These are phyloP conservation scores for Myriosclerotinia scirpicola DNA, from an alignment of 2,329 filamentous ascomycete species.

Conservation along the genomic window DNA sequence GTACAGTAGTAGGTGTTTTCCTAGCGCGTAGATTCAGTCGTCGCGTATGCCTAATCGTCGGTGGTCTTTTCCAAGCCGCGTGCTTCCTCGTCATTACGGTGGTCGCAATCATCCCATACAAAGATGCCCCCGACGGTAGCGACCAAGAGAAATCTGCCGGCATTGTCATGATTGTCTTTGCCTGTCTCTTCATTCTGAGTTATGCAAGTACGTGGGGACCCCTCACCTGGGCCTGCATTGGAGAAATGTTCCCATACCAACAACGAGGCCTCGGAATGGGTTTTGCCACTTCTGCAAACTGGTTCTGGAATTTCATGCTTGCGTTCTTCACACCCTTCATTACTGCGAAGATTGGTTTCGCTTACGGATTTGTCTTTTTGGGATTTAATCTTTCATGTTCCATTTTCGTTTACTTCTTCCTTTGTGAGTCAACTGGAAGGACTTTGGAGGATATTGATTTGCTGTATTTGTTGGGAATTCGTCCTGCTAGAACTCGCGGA, in stretches of 20 bases:
- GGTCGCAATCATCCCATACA: slow-evolving; percentile 52
- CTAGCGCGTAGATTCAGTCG: slow-evolving; percentile 68
- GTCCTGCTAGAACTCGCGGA: slow-evolving; percentile 40
- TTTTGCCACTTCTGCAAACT: slow-evolving; percentile 61
- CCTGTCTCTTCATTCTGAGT: slow-evolving; percentile 72
- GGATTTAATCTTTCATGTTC: slow-evolving; percentile 66
- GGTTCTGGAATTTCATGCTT: slow-evolving; percentile 72
- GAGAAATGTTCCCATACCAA: slow-evolving; percentile 65
- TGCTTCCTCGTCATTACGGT: slow-evolving; percentile 61
- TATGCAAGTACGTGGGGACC: slow-evolving; percentile 72
- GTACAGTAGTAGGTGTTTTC: slow-evolving; percentile 56
- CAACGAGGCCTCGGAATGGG: slow-evolving; percentile 62
- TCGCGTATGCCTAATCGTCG: slow-evolving; percentile 65
- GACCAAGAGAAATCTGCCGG: slow-evolving; percentile 52
- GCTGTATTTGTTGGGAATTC: slow-evolving; percentile 38
- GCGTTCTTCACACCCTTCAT: slow-evolving; percentile 82
- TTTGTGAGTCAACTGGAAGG: slow-evolving; percentile 59
- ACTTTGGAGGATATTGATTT: slow-evolving; percentile 36
- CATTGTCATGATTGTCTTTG: slow-evolving; percentile 68
- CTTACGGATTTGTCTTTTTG: slow-evolving; percentile 73
- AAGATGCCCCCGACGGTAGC: slow-evolving; percentile 45
- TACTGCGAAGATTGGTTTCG: slow-evolving; percentile 65
- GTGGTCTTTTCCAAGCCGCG: slow-evolving; percentile 68
- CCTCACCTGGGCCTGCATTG: slow-evolving; percentile 66
- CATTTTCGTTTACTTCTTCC: slow-evolving; percentile 72